Conservation (phyloP, 2,329 filamentous ascomycete species). For the Leptographium lundbergii region DNA sequence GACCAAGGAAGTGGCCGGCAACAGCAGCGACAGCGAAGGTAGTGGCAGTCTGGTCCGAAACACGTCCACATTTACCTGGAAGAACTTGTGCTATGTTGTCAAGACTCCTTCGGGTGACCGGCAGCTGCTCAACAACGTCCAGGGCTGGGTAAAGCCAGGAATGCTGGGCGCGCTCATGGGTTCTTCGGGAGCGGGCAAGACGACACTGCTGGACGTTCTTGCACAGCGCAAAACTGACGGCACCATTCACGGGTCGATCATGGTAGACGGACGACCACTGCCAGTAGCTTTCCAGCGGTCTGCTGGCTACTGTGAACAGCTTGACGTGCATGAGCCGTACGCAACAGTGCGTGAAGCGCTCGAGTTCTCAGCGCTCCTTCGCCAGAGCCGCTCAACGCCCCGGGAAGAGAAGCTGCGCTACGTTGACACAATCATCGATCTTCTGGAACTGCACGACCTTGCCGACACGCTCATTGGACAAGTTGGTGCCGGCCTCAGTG, state of each 20-base stretch:
- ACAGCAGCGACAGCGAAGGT: not conserved
- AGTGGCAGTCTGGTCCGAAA: constrained; percentile 38
- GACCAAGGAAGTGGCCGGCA: not conserved
- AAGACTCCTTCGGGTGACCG: constrained; percentile 48
- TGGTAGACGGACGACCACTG: constrained; percentile 62
- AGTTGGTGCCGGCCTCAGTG: constrained; percentile 38
- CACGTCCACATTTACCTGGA: constrained; percentile 62
- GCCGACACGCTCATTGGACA: constrained; percentile 34
- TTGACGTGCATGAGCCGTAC: constrained; percentile 62
- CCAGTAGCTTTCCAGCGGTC: constrained; percentile 67
- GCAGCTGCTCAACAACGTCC: constrained; percentile 62
- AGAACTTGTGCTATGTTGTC: constrained; percentile 58
- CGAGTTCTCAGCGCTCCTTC: constrained; percentile 59
- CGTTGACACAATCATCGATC: constrained; percentile 65
- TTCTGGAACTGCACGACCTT: constrained; percentile 35
- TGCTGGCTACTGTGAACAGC: constrained; percentile 69
- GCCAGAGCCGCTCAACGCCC: constrained; percentile 53
- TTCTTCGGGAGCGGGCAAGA: constrained; percentile 72
- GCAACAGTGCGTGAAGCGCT: constrained; percentile 67
- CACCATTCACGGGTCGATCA: constrained; percentile 58
- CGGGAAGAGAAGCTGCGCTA: constrained; percentile 61
- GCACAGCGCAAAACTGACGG: constrained; percentile 70
- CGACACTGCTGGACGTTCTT: constrained; percentile 70
- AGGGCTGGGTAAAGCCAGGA: constrained; percentile 74
- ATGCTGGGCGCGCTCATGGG: constrained; percentile 73